Base-by-base conservation (phyloP, 2,329 filamentous ascomycete genomes). In the Botrytis aclada region DNA sequence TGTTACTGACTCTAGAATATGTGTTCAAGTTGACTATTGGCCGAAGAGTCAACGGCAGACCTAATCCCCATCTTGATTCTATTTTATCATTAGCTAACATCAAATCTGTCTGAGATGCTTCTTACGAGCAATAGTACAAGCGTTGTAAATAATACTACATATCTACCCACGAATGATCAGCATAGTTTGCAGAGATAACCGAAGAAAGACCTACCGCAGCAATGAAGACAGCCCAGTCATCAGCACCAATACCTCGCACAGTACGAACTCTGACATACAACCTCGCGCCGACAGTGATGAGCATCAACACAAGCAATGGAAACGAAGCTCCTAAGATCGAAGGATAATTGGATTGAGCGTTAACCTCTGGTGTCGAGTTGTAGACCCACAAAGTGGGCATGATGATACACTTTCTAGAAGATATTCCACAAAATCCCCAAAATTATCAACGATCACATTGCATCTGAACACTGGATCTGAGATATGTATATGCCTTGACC, bases 1-100 rank as follows among this genome's bases (percentile, higher is more conserved):
- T 39, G 34, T 29, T 29, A 60, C 69, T 39, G 12, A 64, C 69
- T 18, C 10, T 25, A 54, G 69, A 51, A 51, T 64, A 70, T 39
- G 32, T 2, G 39, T 70, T n/a, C 32, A 70, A 41, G 22, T 70
- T 51, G 32, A 54, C 41, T 51, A 14, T 12, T 64, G 69, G 69
- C 20, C 69, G 32, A 12, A 70, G 58, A 29, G 58, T 22, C 29
- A 70, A 29, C n/a, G 69, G 69, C n/a, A 70, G 25, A 32, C 69
- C 58, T 70, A 70, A 41, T 29, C 69, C 69, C 69, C 69, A 70
- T 70, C 69, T 70, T 64, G 69, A 70, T 64, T 70, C 69, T 70
- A 32, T 39, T 51, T 29, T 10, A 47, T 22, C 41, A 32, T 70
- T 61, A 70, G 43, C 32, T 64, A 8, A 8, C 4, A 25, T 20